These are phyloP conservation scores for Solanum sejunctum DNA, from an alignment of 257 asterid species.

Conservation along the genomic window DNA sequence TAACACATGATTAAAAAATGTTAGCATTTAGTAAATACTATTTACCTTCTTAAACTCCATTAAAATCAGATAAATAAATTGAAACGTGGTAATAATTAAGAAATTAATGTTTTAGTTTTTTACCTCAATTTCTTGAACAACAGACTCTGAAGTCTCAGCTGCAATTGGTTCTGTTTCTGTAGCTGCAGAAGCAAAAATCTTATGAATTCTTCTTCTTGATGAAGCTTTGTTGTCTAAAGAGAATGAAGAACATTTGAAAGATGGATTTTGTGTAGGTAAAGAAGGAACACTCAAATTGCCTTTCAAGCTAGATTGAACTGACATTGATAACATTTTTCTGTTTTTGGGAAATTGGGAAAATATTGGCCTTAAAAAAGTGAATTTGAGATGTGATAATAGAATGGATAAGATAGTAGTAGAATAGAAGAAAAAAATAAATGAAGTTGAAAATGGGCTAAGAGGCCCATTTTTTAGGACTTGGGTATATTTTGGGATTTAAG, in stretches of 20 bases:
- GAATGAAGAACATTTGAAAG: slow-evolving; percentile 14
- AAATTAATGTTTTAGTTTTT: background rate
- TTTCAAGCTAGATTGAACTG: slow-evolving; percentile 26
- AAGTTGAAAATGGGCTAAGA: background rate
- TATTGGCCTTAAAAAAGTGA: background rate
- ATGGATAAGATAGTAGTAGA: background rate
- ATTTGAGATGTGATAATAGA: background rate
- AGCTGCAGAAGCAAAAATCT: slow-evolving; percentile 25
- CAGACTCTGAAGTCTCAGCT: slow-evolving; percentile 9
- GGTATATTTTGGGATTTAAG: background rate
- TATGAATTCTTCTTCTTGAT: slow-evolving; percentile 10
- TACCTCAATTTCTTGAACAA: slow-evolving; percentile 7
- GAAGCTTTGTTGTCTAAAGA: slow-evolving; percentile 12
- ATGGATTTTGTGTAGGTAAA: slow-evolving; percentile 26
- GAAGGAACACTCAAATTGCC: slow-evolving; percentile 21
- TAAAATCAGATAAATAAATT: no score
- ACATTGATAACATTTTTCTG: slow-evolving; percentile 26
- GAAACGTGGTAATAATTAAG: no score
- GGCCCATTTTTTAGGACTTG: background rate
- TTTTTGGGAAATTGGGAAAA: background rate
- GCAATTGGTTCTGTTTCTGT: slow-evolving; percentile 26
- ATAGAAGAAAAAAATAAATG: background rate
- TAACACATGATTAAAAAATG: no score
- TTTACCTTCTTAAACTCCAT: no score
- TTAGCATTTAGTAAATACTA: no score